Conservation (phyloP, 2,329 filamentous ascomycete species). For the Penicillium aurantiogriseum region DNA sequence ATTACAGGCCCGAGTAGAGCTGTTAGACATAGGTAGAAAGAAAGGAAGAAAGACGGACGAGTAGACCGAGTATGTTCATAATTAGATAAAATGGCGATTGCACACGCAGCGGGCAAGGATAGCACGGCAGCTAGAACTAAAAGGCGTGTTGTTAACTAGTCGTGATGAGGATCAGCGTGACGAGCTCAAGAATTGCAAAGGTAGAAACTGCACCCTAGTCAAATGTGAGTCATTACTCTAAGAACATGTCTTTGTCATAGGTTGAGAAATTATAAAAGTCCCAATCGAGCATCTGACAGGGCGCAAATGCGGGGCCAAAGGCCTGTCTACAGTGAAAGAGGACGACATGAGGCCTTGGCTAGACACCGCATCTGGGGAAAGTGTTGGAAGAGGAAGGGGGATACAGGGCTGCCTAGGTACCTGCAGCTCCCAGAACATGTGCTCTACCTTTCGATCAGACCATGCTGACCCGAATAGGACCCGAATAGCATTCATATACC, state of each 20-base stretch:
- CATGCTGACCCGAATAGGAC: neutral
- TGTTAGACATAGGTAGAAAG: neutral
- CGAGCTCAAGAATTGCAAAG: neutral
- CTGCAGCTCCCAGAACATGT: neutral
- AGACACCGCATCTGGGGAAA: neutral
- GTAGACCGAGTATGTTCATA: neutral
- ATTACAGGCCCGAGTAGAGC: neutral
- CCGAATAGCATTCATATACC: neutral
- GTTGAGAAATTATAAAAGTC: neutral
- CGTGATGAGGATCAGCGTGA: no score
- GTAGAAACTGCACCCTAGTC: neutral
- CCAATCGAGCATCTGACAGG: neutral
- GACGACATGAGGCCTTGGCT: neutral
- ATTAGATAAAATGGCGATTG: neutral
- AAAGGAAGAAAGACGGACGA: neutral
- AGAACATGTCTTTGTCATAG: neutral
- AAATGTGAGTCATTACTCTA: neutral
- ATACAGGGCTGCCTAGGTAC: neutral
- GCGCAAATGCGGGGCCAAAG: neutral
- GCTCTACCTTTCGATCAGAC: neutral
- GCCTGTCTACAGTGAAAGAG: neutral
- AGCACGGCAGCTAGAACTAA: neutral
- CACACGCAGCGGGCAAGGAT: neutral
- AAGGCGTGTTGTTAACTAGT: neutral
- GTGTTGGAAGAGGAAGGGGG: neutral